A percentile compares a stretch with the other conserved stretches of the same genome.
Conservation (phyloP, 31 red algal genomes). For the Odonthalia washingtoniensis region DNA sequence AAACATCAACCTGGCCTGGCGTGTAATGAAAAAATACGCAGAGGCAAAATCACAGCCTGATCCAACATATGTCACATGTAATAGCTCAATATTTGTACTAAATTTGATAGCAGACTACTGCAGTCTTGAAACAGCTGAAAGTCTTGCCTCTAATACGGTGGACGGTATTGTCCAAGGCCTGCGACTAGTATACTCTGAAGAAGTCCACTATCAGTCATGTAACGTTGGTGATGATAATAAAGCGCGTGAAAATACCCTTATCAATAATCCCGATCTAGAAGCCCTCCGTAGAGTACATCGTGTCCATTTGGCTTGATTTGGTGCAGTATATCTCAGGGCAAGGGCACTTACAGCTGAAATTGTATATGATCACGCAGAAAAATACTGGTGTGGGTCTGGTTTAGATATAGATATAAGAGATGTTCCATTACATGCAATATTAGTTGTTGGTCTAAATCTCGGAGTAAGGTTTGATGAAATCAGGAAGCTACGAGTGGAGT, state of each 20-base stretch:
- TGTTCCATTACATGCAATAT: slow-evolving; percentile 5
- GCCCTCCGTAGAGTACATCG: slow-evolving; percentile 25
- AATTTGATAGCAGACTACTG: too few species aligned
- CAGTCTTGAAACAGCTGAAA: too few species aligned
- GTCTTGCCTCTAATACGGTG: too few species aligned
- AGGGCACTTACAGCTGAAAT: slow-evolving; percentile 13
- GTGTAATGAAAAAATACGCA: too few species aligned
- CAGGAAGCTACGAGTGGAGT: not conserved
- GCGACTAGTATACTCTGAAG: slow-evolving; percentile 19
- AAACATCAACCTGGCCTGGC: too few species aligned
- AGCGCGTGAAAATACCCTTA: slow-evolving; percentile 1
- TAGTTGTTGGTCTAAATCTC: not conserved
- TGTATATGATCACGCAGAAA: slow-evolving; percentile 9
- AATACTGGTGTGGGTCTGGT: not conserved
- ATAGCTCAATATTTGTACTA: too few species aligned
- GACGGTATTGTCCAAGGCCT: too few species aligned
- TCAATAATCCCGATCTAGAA: slow-evolving; percentile 20
- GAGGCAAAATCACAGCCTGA: too few species aligned
- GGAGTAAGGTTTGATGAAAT: slow-evolving; percentile 9
- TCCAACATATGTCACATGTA: too few species aligned
- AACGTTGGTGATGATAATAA: not conserved
- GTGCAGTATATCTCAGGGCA: not conserved
- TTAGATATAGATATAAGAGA: not conserved
- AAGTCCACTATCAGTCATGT: slow-evolving; percentile 25
- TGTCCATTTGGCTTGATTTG: not conserved